A percentile compares a stretch with the other conserved stretches of the same genome.
Evolutionary conservation across 177 flowering plant genomes (phyloP).

Genomic region (Vitis hybrid): DNA sequence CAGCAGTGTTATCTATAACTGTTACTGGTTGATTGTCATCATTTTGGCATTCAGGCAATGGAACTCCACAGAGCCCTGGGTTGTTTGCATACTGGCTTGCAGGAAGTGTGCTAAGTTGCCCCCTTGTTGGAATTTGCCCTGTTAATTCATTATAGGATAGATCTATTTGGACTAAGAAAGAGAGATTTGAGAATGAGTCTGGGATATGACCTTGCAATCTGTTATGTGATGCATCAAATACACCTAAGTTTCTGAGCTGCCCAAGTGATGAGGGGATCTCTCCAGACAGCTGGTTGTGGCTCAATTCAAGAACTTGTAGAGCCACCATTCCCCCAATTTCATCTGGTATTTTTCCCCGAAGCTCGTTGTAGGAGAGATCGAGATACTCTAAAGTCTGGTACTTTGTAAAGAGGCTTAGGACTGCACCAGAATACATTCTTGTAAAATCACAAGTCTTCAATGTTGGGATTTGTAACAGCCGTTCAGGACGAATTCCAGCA

Average conservation of each 20-base stretch:
- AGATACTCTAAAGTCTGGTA: constrained; percentile 85
- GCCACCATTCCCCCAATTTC: constrained; percentile 83
- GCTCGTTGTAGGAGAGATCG: constrained; percentile 88
- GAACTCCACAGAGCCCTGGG: constrained; percentile 96
- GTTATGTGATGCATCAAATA: constrained; percentile 90
- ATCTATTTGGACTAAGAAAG: constrained; percentile 87
- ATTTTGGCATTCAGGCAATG: constrained; percentile 63
- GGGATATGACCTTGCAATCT: constrained; percentile 85
- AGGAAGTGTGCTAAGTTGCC: constrained; percentile 90
- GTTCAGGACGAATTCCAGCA: constrained; percentile 85
- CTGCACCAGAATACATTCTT: constrained; percentile 78
- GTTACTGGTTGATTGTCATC: constrained; percentile 18
- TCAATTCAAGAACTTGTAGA: constrained; percentile 71
- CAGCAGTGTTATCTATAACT: constrained; percentile 12
- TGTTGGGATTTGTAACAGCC: constrained; percentile 67
- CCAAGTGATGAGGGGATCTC: constrained; percentile 84
- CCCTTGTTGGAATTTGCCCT: constrained; percentile 79
- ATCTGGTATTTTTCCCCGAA: constrained; percentile 74
- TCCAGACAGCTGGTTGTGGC: constrained; percentile 87
- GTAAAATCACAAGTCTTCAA: constrained; percentile 84
- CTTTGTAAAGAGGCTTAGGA: constrained; percentile 66
- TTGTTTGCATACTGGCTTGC: constrained; percentile 76
- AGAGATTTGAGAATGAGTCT: constrained; percentile 78
- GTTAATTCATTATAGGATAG: constrained; percentile 74
- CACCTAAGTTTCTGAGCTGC: constrained; percentile 69